Percentiles rank a stretch among this genome's conserved stretches.
Evolutionary conservation across 2,329 filamentous ascomycete species (phyloP).

Genomic region (Chaetomium sp.): DNA sequence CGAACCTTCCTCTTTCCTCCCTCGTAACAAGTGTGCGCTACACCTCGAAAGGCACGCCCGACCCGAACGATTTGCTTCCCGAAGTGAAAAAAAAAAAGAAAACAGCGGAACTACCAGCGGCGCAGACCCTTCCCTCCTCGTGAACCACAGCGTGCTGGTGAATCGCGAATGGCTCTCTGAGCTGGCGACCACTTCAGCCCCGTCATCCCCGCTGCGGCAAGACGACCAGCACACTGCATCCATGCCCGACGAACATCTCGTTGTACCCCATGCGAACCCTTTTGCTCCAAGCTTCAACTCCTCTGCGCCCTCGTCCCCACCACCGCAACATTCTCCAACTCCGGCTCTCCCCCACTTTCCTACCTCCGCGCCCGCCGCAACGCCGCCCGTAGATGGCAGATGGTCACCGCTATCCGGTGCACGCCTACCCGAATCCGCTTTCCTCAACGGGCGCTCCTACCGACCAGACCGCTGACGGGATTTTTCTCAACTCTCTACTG

Average conservation of each 20-base stretch:
- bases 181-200: slow-evolving; percentile 4
- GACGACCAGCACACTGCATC: slow-evolving; percentile 21
- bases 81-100: no score
- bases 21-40: neutral
- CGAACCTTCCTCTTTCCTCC: slow-evolving; percentile 11
- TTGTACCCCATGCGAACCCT: slow-evolving; percentile 24
- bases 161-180: slow-evolving; percentile 25
- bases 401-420: slow-evolving; percentile 59
- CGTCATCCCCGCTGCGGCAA: slow-evolving; percentile 14
- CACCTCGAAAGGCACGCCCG: neutral
- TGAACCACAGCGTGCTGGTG: slow-evolving; percentile 10
- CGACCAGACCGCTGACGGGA: slow-evolving; percentile 32
- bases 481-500: slow-evolving; percentile 30
- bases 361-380: slow-evolving; percentile 15
- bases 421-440: slow-evolving; percentile 52
- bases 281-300: slow-evolving; percentile 24
- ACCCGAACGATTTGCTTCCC: neutral
- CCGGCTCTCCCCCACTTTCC: neutral
- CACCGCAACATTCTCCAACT: neutral
- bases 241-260: slow-evolving; percentile 24
- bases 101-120: neutral
- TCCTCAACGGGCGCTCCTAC: slow-evolving; percentile 48
- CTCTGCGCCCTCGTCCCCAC: slow-evolving; percentile 14
- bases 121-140: neutral
- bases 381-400: slow-evolving; percentile 56